Conservation (phyloP, 2,329 filamentous ascomycete genomes). For the Diaporthe ilicicola region DNA sequence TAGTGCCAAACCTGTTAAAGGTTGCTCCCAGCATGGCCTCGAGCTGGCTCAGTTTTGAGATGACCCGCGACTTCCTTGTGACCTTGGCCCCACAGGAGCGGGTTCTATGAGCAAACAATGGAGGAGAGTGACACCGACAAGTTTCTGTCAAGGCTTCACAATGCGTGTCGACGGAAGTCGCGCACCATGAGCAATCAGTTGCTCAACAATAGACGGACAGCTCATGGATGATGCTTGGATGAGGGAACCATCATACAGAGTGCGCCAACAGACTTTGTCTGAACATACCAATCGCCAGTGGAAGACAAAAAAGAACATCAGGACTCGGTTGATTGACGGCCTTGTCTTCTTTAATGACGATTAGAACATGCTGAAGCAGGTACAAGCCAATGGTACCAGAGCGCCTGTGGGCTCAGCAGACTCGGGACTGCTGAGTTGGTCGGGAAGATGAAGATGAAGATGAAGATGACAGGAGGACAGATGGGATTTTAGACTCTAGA, state of each 20-base stretch:
- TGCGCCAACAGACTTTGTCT: neutral
- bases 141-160: neutral
- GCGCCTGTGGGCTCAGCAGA: neutral
- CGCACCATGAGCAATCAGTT: too few species aligned
- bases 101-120: slow-evolving; percentile 36
- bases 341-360: neutral
- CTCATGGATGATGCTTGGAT: neutral
- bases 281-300: neutral
- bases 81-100: slow-evolving; percentile 58
- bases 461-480: neutral
- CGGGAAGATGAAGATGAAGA: too few species aligned
- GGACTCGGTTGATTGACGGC: neutral
- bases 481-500: slow-evolving; percentile 25
- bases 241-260: neutral
- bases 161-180: neutral
- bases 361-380: slow-evolving; percentile 8
- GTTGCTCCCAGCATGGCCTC: slow-evolving; percentile 98
- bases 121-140: neutral
- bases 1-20: slow-evolving; percentile 93
- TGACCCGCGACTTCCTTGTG: slow-evolving; percentile 87
- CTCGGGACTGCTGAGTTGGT: neutral
- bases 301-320: neutral
- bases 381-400: neutral
- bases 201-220: neutral
- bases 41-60: slow-evolving; percentile 96